A percentile compares a stretch with the other conserved stretches of the same genome.
These are phyloP conservation scores for Rhododendron simsii DNA, from an alignment of 148 eudicot species.

Conservation along the genomic window DNA sequence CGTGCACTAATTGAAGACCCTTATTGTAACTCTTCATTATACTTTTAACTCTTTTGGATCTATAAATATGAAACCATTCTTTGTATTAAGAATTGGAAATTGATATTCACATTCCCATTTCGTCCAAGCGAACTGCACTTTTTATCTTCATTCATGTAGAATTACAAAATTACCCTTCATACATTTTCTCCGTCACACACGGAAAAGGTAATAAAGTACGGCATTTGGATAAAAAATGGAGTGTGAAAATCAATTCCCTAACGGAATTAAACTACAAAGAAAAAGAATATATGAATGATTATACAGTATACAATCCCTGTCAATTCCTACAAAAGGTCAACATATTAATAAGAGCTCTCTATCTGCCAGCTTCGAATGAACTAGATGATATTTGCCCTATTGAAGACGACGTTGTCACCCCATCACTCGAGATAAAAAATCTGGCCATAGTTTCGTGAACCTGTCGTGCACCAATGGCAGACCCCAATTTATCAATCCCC, in stretches of 20 bases:
- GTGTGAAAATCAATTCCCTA: no score
- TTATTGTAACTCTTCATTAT: no score
- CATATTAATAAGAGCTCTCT: neutral
- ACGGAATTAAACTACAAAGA: no score
- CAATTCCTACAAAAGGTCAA: neutral
- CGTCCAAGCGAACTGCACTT: no score
- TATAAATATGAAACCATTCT: neutral
- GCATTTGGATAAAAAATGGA: no score
- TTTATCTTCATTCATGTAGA: no score
- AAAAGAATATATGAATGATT: neutral
- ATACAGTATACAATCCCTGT: neutral
- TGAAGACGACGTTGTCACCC: neutral
- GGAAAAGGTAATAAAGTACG: no score
- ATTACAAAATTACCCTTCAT: no score
- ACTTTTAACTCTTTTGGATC: neutral
- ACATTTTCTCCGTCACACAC: no score
- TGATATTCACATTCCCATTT: no score
- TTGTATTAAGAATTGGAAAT: no score
- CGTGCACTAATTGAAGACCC: no score
- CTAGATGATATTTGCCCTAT: neutral
- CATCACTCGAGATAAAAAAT: neutral
- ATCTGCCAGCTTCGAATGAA: slow-evolving; percentile 3
- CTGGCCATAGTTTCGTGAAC: neutral
- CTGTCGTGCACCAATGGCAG: neutral
- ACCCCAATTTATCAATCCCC: slow-evolving; percentile 12